phyloP scores from a whole-genome alignment of 495 filamentous ascomycete genomes.

The Penicillium canescens region DNA sequence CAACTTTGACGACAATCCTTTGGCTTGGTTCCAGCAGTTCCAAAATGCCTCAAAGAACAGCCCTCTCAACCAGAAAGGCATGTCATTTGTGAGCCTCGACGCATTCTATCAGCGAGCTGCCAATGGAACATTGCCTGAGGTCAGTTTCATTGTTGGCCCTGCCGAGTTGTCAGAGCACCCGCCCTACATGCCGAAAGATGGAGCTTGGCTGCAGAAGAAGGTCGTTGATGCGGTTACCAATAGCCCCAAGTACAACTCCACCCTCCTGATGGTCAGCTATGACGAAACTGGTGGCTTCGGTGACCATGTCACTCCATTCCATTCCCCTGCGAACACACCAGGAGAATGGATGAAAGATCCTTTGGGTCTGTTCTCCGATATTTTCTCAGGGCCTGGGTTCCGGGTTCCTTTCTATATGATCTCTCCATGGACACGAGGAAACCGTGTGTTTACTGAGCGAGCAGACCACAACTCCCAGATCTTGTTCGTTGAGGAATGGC shows the following conservation, averaged over 20 bases:
- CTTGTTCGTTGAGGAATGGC: constrained; percentile 55
- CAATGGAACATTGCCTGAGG: constrained; percentile 52
- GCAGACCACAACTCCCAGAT: constrained; percentile 61
- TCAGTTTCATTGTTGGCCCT: constrained; percentile 55
- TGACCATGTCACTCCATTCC: constrained; percentile 56
- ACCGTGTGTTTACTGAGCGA: constrained; percentile 54
- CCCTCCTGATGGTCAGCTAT: constrained; percentile 53
- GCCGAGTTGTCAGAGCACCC: constrained; percentile 55
- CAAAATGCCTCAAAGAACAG: constrained; percentile 41
- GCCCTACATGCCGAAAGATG: constrained; percentile 53
- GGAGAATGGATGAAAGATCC: constrained; percentile 60
- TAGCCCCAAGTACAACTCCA: constrained; percentile 50
- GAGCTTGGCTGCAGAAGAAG: constrained; percentile 57
- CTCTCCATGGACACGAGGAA: constrained; percentile 57
- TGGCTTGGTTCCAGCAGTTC: constrained; percentile 56
- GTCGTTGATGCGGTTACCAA: constrained; percentile 51
- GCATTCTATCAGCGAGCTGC: constrained; percentile 50
- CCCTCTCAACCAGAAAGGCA: constrained; percentile 42
- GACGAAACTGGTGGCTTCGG: constrained; percentile 58
- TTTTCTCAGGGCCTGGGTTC: constrained; percentile 53
- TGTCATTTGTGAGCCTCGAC: constrained; percentile 46
- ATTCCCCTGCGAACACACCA: constrained; percentile 48
- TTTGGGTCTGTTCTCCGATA: constrained; percentile 43
- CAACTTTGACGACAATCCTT: constrained; percentile 57
- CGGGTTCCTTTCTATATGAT: constrained; percentile 58